Evolutionary conservation across 495 filamentous ascomycete species (phyloP).

Genomic region (Neurospora sp.): DNA sequence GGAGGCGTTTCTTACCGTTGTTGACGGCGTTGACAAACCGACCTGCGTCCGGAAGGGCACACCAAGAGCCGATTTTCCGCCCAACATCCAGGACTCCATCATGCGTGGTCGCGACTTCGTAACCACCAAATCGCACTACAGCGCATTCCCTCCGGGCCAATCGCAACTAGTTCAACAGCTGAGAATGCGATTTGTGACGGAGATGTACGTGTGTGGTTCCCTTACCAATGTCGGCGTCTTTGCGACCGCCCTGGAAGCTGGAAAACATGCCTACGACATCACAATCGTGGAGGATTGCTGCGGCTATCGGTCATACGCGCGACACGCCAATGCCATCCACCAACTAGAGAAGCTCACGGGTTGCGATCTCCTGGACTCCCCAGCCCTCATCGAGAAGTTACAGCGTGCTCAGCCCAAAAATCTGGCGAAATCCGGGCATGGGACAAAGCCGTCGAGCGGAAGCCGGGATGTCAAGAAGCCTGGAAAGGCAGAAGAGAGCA

Average conservation of each 20-base stretch:
- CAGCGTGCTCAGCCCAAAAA: slow-evolving; percentile 6
- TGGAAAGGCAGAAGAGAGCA: not conserved
- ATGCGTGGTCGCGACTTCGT: slow-evolving; percentile 51
- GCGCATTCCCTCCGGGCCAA: slow-evolving; percentile 50
- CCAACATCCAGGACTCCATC: slow-evolving; percentile 45
- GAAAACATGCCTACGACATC: slow-evolving; percentile 73
- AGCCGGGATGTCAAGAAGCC: not conserved
- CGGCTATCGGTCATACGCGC: slow-evolving; percentile 62
- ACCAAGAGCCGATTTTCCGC: slow-evolving; percentile 56
- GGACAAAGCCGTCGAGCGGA: not conserved
- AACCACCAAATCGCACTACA: slow-evolving; percentile 76
- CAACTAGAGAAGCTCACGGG: slow-evolving; percentile 70
- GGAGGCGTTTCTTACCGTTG: slow-evolving; percentile 50
- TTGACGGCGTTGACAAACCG: slow-evolving; percentile 28
- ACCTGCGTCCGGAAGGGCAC: slow-evolving; percentile 52
- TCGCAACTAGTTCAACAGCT: slow-evolving; percentile 61
- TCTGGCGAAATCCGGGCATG: not conserved
- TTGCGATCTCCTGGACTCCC: slow-evolving; percentile 51
- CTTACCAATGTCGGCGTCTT: slow-evolving; percentile 83
- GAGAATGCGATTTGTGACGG: slow-evolving; percentile 66
- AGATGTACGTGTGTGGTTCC: slow-evolving; percentile 87
- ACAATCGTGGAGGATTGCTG: slow-evolving; percentile 84
- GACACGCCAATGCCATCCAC: slow-evolving; percentile 66
- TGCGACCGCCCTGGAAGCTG: slow-evolving; percentile 87
- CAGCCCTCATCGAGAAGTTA: slow-evolving; percentile 42